These are phyloP conservation scores for Xylaria intraflava DNA, from an alignment of 495 filamentous ascomycete genomes.

Conservation along the genomic window DNA sequence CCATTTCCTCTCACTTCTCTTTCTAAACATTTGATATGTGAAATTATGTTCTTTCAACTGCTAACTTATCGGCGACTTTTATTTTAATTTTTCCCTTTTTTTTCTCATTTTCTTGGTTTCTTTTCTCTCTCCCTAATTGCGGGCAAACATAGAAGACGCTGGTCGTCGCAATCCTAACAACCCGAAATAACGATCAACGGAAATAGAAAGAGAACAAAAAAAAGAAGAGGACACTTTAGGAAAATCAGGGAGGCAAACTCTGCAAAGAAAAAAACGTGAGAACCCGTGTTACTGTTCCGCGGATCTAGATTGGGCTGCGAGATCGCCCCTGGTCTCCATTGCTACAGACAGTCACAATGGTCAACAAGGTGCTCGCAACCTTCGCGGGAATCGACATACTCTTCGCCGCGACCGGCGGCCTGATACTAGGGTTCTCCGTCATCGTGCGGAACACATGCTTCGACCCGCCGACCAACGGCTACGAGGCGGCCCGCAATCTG, in stretches of 20 bases:
- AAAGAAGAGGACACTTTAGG: too few relatives aligned
- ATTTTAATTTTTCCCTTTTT: background rate
- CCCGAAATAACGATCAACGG: constrained; percentile 15
- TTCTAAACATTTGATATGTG: constrained; percentile 25
- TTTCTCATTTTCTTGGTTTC: too few relatives aligned
- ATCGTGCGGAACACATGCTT: constrained; percentile 46
- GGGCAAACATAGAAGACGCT: constrained; percentile 41
- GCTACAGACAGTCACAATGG: constrained; percentile 34
- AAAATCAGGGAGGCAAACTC: too few relatives aligned
- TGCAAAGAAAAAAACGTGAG: too few relatives aligned
- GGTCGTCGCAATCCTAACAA: constrained; percentile 35
- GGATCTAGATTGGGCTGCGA: background rate
- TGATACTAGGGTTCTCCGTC: constrained; percentile 58
- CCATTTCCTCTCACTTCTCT: constrained; percentile 10
- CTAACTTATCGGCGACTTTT: constrained; percentile 12
- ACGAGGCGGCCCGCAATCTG: constrained; percentile 56
- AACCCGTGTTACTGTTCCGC: background rate
- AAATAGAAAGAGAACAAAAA: constrained; percentile 6
- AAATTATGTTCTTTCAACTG: constrained; percentile 28
- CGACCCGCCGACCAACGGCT: constrained; percentile 39
- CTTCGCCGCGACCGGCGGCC: constrained; percentile 55
- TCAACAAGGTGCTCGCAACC: constrained; percentile 50
- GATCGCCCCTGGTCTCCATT: too few relatives aligned
- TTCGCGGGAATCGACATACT: constrained; percentile 53
- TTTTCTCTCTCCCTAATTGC: too few relatives aligned